Evolutionary conservation across 208 protist genomes (phyloP).

Genomic region (Crithidia thermophila): DNA sequence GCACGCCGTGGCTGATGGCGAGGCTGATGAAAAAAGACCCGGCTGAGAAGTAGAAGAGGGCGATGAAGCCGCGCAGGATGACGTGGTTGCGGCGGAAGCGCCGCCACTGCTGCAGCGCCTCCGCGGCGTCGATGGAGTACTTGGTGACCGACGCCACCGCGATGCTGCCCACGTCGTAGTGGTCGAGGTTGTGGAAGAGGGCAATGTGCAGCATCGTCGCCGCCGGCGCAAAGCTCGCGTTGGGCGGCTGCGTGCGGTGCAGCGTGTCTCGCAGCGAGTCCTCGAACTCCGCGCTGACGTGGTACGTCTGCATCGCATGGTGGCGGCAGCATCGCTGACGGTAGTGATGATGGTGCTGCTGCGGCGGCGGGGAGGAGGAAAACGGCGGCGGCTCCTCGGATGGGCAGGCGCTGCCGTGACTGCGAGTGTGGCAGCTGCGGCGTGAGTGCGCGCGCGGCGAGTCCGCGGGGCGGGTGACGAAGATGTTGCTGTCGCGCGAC

Average conservation of each 20-base stretch:
- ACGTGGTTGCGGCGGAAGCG: conserved; percentile 17
- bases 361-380: too few species aligned
- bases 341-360: background rate
- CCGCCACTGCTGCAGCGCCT: conserved; percentile 21
- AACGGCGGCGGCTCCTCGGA: too few species aligned
- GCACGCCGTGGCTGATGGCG: conserved; percentile 36
- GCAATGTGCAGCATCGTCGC: conserved; percentile 47
- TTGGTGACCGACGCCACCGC: conserved; percentile 33
- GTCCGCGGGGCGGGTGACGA: background rate
- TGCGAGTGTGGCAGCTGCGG: too few species aligned
- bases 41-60: conserved; percentile 16
- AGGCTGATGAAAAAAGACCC: conserved; percentile 31
- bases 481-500: conserved; percentile 6
- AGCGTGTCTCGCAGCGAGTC: conserved; percentile 33
- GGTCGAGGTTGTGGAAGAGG: conserved; percentile 30
- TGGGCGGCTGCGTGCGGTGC: conserved; percentile 15
- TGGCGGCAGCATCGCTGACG: background rate
- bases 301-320: background rate
- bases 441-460: background rate
- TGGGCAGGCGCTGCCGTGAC: too few species aligned
- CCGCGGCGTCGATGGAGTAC: conserved; percentile 23
- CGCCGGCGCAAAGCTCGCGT: conserved; percentile 18
- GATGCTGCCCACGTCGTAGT: conserved; percentile 47
- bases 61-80: conserved; percentile 13
- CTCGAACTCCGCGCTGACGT: conserved; percentile 13